Evolutionary conservation across 768 basidiomycete species (phyloP), one percentile per base, ranked within the genome.

Genomic region (Kwoniella dejecticola): DNA sequence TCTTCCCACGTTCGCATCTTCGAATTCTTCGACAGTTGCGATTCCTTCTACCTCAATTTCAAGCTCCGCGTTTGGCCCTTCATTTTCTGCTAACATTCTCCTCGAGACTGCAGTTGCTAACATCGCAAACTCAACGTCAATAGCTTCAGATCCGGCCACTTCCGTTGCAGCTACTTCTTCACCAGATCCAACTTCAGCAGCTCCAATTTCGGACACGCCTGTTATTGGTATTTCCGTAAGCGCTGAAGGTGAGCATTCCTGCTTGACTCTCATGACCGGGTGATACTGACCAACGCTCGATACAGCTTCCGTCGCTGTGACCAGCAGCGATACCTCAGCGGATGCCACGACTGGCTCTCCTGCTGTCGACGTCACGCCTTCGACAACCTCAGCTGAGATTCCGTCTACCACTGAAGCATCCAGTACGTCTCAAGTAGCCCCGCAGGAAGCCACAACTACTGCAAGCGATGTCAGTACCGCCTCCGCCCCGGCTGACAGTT

Each of bases 31-130:
- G 15, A 24, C 24, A 12, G 10, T 27, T 17, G 7, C 11, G 15
- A 47, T 49, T 48, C 15, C 57, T 33, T 48, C 45, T 23, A 48
- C 29, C 23, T 36, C 47, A 38, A 24, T 47, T 38, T 48, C 57
- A 15, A 48, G 4, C 11, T 10, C 7, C 15, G 7, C 15, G 33
- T n/a, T 19, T 30, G 49, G 45, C 47, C 21, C 36, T n/a, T n/a
- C 26, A 41, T 13, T 36, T 10, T 31, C 30, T 33, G 31, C 47
- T 58, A 19, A 31, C n/a, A 19, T 33, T 11, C 27, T 58, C 10
- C 44, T 21, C n/a, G 33, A 13, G 21, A 36, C 21, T 24, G 27
- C 31, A 47, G 19, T 40, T 26, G 31, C 42, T 48, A 33, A 58
- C 54, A 31, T 42, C 46, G 27, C 36, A 40, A 45, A 40, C 15